phyloP scores from a whole-genome alignment of 192 early-diverging fungal genomes.

The Coemansia sp. region DNA sequence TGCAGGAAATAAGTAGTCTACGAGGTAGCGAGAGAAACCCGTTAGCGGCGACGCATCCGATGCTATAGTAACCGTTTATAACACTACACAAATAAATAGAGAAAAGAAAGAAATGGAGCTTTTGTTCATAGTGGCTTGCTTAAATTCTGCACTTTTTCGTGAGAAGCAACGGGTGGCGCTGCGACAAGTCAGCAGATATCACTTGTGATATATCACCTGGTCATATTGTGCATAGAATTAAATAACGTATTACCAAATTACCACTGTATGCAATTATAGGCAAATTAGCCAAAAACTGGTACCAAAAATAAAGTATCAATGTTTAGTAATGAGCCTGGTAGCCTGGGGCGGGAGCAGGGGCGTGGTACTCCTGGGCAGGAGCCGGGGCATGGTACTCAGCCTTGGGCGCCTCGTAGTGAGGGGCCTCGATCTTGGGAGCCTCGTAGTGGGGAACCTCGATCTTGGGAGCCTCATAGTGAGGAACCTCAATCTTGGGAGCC shows the following conservation, averaged over 20 bases:
- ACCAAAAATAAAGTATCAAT: neutral
- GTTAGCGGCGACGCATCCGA: too few relatives aligned
- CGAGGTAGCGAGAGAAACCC: too few relatives aligned
- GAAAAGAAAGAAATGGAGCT: too few relatives aligned
- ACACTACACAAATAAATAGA: too few relatives aligned
- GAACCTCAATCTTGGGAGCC: constrained; percentile 12
- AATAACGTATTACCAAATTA: constrained; percentile 3
- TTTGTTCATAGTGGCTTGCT: neutral
- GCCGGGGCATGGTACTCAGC: constrained; percentile 7
- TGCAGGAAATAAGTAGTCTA: too few relatives aligned
- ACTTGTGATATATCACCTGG: constrained; percentile 1
- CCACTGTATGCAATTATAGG: neutral
- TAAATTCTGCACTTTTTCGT: too few relatives aligned
- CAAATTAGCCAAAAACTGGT: neutral
- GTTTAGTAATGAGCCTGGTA: constrained; percentile 11
- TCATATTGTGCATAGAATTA: neutral
- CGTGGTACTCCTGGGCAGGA: constrained; percentile 7
- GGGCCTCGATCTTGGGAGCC: constrained; percentile 16
- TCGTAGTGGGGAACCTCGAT: constrained; percentile 5
- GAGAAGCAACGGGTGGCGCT: too few relatives aligned
- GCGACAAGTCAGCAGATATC: neutral
- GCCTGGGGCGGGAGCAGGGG: constrained; percentile 12
- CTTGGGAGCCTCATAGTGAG: neutral
- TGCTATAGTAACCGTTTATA: too few relatives aligned
- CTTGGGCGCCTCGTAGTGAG: constrained; percentile 6